Evolutionary conservation across 495 filamentous ascomycete genomes (phyloP).

Genomic region (Xylaria longipes): DNA sequence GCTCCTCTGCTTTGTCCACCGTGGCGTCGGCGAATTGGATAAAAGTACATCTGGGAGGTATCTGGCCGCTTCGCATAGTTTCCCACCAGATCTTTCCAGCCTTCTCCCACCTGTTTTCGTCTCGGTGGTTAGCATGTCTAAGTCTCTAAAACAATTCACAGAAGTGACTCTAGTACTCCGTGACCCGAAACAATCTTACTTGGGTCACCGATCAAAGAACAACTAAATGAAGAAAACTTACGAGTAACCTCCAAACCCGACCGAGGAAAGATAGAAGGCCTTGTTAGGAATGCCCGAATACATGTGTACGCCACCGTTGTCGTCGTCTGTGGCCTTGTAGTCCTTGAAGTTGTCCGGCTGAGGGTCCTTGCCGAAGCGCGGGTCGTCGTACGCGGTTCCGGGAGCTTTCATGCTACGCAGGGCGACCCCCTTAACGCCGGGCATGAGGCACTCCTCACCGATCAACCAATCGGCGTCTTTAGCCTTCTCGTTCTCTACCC

Average conservation of each 20-base stretch:
- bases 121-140: not conserved
- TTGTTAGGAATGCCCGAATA: slow-evolving; percentile 62
- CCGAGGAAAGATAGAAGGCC: slow-evolving; percentile 55
- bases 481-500: slow-evolving; percentile 48
- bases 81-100: slow-evolving; percentile 60
- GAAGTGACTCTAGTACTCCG: not conserved
- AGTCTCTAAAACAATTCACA: not conserved
- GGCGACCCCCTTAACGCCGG: slow-evolving; percentile 51
- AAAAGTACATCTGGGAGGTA: slow-evolving; percentile 46
- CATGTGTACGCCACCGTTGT: slow-evolving; percentile 59
- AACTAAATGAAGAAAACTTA: slow-evolving; percentile 23
- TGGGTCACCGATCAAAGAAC: not conserved
- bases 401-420: slow-evolving; percentile 58
- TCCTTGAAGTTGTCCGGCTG: slow-evolving; percentile 51
- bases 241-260: slow-evolving; percentile 54
- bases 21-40: slow-evolving; percentile 52
- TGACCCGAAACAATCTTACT: not conserved
- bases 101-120: slow-evolving; percentile 51
- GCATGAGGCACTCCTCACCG: slow-evolving; percentile 54
- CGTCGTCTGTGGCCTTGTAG: slow-evolving; percentile 42
- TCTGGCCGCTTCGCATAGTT: slow-evolving; percentile 48
- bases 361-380: slow-evolving; percentile 54
- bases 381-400: slow-evolving; percentile 56
- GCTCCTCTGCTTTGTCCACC: slow-evolving; percentile 46
- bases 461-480: slow-evolving; percentile 59